A percentile compares a stretch with the other conserved stretches of the same genome.
Evolutionary conservation across 2,329 filamentous ascomycete genomes (phyloP).

Genomic region (Cercospora sojina): DNA sequence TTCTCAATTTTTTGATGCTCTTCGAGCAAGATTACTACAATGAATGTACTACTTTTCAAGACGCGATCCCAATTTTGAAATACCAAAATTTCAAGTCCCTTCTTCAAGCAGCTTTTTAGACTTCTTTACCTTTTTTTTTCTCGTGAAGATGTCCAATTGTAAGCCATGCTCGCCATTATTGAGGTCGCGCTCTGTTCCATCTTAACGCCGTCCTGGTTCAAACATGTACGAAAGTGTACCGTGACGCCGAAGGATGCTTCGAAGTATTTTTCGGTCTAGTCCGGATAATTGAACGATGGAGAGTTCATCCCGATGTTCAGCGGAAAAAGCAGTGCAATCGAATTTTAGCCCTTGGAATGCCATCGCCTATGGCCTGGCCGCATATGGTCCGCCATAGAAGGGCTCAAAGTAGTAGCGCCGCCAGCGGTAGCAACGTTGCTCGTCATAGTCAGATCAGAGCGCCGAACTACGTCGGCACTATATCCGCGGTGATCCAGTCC

Average conservation of each 20-base stretch:
- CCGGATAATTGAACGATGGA: not conserved
- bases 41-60: not conserved
- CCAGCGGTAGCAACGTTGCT: constrained; percentile 5
- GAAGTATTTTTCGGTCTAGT: not conserved
- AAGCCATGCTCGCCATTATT: not conserved
- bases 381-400: not conserved
- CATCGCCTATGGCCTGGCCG: constrained; percentile 2
- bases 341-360: constrained; percentile 2
- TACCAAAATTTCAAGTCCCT: not conserved
- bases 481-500: not conserved
- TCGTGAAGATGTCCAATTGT: not conserved
- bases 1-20: not conserved
- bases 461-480: not conserved
- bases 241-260: not conserved
- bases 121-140: not conserved
- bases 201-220: not conserved
- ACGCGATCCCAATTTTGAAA: not conserved
- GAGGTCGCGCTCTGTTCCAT: not conserved
- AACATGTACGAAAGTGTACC: not conserved
- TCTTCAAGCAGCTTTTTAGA: too few relatives aligned
- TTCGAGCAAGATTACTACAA: not conserved
- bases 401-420: not conserved
- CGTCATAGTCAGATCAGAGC: not conserved
- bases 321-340: not conserved
- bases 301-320: not conserved